Conservation (phyloP, 306 rosid genomes). For the Castanea crenata region DNA sequence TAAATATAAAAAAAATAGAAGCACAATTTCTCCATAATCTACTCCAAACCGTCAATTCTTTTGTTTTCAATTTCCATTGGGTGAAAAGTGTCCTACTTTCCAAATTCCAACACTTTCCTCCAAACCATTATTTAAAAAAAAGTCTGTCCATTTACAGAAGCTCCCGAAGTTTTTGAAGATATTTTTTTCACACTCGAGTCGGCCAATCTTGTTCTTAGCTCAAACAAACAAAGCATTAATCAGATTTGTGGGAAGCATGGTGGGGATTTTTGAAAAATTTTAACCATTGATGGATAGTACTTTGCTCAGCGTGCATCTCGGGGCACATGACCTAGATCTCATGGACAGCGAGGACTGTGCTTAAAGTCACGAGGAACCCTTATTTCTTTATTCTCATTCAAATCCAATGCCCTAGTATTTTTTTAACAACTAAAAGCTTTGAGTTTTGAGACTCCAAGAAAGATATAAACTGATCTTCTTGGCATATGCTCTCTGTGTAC, state of each 20-base stretch:
- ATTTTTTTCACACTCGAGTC: not conserved
- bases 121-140: no score
- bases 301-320: slow-evolving; percentile 2
- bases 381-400: not conserved
- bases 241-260: not conserved
- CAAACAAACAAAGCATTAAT: not conserved
- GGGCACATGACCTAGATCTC: slow-evolving; percentile 6
- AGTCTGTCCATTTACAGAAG: not conserved
- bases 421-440: not conserved
- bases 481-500: not conserved
- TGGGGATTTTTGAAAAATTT: not conserved
- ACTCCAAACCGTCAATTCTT: no score
- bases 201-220: not conserved
- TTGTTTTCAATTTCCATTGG: not conserved
- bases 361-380: slow-evolving; percentile 1
- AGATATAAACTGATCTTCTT: slow-evolving; percentile 10
- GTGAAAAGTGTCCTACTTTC: not conserved
- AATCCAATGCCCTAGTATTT: not conserved
- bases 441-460: slow-evolving; percentile 2
- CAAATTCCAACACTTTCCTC: no score
- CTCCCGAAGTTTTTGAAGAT: not conserved
- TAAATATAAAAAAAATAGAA: accelerated
- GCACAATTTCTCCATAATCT: no score
- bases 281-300: not conserved
- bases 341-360: slow-evolving; percentile 9